These are phyloP conservation scores for Pseudogymnoascus verrucosus DNA, from an alignment of 2,329 filamentous ascomycete genomes.

Conservation along the genomic window DNA sequence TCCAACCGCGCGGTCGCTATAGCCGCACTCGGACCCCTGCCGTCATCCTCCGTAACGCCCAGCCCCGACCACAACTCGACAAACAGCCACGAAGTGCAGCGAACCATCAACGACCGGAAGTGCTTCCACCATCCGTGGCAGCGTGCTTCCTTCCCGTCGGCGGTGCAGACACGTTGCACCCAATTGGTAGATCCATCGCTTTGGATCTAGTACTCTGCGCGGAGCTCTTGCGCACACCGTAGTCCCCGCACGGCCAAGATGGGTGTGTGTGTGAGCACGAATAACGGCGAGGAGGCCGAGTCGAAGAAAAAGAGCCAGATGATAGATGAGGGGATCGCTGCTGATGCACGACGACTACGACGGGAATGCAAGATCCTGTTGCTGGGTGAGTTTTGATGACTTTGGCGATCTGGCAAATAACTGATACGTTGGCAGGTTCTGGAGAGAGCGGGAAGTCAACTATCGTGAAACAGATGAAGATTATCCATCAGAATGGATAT, in stretches of 20 bases:
- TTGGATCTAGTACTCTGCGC: neutral
- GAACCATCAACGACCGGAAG: conserved; percentile 6
- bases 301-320: conserved; percentile 94
- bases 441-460: conserved; percentile 98
- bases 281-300: conserved; percentile 66
- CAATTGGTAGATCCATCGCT: conserved; percentile 6
- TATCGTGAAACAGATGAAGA: conserved; percentile 99
- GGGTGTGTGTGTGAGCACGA: conserved; percentile 89
- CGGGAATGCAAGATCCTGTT: conserved; percentile 98
- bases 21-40: conserved; percentile 3
- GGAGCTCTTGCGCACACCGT: conserved; percentile 1
- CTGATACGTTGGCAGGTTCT: conserved; percentile 55
- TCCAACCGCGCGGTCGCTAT: conserved; percentile 6
- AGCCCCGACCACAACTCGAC: neutral
- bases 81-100: neutral
- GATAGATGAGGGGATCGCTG: conserved; percentile 89
- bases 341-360: conserved; percentile 85
- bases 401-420: conserved; percentile 17
- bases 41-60: conserved; percentile 3
- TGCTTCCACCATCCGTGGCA: conserved; percentile 4
- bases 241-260: conserved; percentile 44
- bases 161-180: conserved; percentile 3
- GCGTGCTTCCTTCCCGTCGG: conserved; percentile 3
- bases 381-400: conserved; percentile 57
- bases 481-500: conserved; percentile 97